Percentiles rank a stretch among this genome's conserved stretches.
phyloP scores from a whole-genome alignment of 805 yeast species.

The Monosporozyma aerobia region DNA sequence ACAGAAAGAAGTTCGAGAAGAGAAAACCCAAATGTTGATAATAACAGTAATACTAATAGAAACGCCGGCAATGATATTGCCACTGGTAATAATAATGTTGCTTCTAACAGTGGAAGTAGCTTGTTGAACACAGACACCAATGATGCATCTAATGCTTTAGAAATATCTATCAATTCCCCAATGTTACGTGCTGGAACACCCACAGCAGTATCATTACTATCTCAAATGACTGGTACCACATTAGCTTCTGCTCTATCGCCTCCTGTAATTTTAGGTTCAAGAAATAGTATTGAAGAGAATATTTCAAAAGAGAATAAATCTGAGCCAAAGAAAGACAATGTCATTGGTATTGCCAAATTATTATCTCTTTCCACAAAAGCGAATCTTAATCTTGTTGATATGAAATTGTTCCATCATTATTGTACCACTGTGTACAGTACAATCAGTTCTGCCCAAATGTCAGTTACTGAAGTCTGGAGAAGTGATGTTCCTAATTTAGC shows the following conservation, averaged over 20 bases:
- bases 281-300: conserved; percentile 6
- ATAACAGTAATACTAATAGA: not conserved
- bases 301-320: not conserved
- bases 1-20: conserved; percentile 5
- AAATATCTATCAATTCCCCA: not conserved
- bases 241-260: not conserved
- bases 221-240: conserved; percentile 4
- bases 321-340: not conserved
- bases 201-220: conserved; percentile 3
- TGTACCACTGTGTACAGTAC: conserved; percentile 78
- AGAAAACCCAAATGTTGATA: not conserved
- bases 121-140: not conserved
- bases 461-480: conserved; percentile 74
- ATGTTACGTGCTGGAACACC: not conserved
- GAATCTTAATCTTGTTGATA: conserved; percentile 59
- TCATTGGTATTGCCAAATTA: conserved; percentile 14
- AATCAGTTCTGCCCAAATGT: conserved; percentile 83
- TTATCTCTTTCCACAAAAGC: conserved; percentile 23
- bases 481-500: conserved; percentile 83
- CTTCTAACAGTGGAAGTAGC: not conserved
- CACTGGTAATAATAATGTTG: not conserved
- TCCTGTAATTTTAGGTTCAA: conserved; percentile 10
- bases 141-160: not conserved
- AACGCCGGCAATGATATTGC: not conserved
- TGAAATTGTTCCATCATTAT: conserved; percentile 80